Evolutionary conservation across 148 eudicot genomes (phyloP).

Genomic region (Fagopyrum tataricum): DNA sequence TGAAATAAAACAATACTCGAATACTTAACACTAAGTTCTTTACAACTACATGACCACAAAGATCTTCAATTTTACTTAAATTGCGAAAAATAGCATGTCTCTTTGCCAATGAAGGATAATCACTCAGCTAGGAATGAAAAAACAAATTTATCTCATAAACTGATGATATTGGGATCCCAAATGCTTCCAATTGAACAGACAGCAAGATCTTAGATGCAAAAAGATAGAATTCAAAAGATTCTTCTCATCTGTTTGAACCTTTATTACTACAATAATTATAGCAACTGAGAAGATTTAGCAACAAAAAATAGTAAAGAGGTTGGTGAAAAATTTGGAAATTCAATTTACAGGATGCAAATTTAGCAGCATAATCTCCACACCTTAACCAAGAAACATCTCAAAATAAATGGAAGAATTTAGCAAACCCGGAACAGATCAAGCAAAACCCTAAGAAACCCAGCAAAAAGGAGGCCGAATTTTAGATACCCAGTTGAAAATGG

Average conservation of each 20-base stretch:
- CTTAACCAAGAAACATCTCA: conserved; percentile 6
- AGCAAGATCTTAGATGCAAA: neutral
- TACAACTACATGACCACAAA: neutral
- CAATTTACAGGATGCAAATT: neutral
- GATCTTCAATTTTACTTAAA: neutral
- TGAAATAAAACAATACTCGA: neutral
- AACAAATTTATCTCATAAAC: neutral
- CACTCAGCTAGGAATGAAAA: neutral
- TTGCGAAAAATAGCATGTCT: neutral
- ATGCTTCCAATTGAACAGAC: neutral
- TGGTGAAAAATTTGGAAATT: neutral
- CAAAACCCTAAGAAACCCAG: conserved; percentile 9
- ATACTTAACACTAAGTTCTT: neutral
- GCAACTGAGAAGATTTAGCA: neutral
- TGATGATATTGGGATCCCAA: neutral
- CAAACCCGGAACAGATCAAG: conserved; percentile 3
- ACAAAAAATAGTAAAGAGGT: neutral
- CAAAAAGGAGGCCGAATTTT: neutral
- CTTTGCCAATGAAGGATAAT: neutral
- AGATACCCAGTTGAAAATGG: neutral
- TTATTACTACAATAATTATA: neutral
- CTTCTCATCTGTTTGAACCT: neutral
- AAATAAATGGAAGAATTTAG: neutral
- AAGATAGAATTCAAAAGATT: neutral
- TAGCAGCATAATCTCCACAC: neutral